Conservation (phyloP, 805 yeast species). For the Barnettozyma californica region DNA sequence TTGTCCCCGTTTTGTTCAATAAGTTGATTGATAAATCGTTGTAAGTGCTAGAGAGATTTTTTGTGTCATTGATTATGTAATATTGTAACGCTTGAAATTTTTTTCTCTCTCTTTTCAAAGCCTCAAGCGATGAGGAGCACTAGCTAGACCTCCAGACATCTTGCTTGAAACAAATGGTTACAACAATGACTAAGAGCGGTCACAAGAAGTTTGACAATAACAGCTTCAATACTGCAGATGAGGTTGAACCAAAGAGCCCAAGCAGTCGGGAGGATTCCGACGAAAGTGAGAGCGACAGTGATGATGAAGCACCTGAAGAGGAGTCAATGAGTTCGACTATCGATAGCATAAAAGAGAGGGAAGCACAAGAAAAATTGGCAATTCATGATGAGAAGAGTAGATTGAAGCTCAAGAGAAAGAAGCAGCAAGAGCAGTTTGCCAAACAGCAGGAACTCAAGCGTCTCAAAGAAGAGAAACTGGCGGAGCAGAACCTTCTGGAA, state of each 20-base stretch:
- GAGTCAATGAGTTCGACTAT: conserved; percentile 30
- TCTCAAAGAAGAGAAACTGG: conserved; percentile 15
- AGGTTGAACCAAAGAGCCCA: conserved; percentile 11
- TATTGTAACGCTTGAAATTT: background rate
- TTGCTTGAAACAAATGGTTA: background rate
- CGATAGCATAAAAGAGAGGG: conserved; percentile 18
- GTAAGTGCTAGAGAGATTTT: background rate
- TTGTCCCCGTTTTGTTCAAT: conserved; percentile 12
- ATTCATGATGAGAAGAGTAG: conserved; percentile 21
- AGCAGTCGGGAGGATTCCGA: conserved; percentile 8
- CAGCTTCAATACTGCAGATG: conserved; percentile 18
- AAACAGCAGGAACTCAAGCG: conserved; percentile 23
- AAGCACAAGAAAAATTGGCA: conserved; percentile 24
- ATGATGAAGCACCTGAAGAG: conserved; percentile 51
- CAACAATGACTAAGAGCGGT: background rate
- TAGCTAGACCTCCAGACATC: background rate
- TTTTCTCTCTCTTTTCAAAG: background rate
- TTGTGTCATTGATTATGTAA: background rate
- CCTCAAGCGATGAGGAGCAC: background rate
- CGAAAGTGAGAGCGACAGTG: conserved; percentile 28
- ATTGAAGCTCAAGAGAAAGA: conserved; percentile 25
- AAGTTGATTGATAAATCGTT: background rate
- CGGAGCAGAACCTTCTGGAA: conserved; percentile 17
- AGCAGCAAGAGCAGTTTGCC: conserved; percentile 19
- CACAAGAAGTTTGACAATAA: conserved; percentile 22